A percentile compares a stretch with the other conserved stretches of the same genome.
These are phyloP conservation scores for Comarum palustre DNA, from an alignment of 306 rosid genomes.

Conservation along the genomic window DNA sequence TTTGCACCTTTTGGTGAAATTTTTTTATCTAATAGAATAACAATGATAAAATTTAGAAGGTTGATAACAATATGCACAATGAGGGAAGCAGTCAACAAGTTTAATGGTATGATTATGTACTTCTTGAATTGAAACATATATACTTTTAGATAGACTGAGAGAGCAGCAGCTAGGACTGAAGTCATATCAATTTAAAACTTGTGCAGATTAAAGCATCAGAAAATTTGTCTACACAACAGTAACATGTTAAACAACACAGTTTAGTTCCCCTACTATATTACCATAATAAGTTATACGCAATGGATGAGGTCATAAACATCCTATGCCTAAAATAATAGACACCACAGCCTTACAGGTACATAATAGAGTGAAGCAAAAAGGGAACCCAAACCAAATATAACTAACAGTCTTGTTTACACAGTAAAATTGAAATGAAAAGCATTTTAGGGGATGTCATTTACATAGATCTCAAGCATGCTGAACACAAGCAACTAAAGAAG, in stretches of 20 bases:
- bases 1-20: slow-evolving; percentile 72
- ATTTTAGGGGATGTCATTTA: background rate
- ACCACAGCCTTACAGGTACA: too few species aligned
- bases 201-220: background rate
- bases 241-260: background rate
- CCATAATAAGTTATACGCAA: background rate
- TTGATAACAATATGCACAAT: background rate
- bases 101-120: background rate
- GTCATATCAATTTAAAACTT: background rate
- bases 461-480: background rate
- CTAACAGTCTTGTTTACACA: background rate
- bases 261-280: background rate
- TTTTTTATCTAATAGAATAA: slow-evolving; percentile 56
- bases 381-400: background rate
- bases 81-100: background rate
- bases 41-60: slow-evolving; percentile 18
- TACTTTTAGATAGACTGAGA: background rate
- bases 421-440: background rate
- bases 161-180: background rate
- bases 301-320: background rate
- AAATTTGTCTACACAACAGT: background rate
- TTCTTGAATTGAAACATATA: background rate
- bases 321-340: too few species aligned
- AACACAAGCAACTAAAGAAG: background rate
- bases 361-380: background rate